Evolutionary conservation across 148 eudicot species (phyloP).

Genomic region (Persicaria maculosa): DNA sequence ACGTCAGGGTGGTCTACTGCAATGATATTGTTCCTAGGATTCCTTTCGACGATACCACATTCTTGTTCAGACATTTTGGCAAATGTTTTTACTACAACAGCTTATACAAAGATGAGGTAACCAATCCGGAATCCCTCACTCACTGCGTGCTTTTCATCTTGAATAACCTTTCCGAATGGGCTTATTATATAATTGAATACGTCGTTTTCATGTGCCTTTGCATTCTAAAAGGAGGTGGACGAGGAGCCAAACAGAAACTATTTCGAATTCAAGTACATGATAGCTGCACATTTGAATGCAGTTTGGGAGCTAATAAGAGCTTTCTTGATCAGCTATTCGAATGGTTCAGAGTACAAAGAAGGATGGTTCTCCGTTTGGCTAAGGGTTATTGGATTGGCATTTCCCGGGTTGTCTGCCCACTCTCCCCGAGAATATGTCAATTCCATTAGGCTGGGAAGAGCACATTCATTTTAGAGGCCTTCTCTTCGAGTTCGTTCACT

Average conservation of each 20-base stretch:
- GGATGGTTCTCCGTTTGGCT: conserved; percentile 21
- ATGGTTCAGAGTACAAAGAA: conserved; percentile 47
- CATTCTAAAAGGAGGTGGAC: conserved; percentile 17
- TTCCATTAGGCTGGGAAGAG: too few species aligned
- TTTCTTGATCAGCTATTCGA: conserved; percentile 28
- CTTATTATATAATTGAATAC: background rate
- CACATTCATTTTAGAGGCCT: too few species aligned
- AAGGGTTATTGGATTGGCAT: conserved; percentile 30
- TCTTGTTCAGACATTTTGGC: conserved; percentile 72
- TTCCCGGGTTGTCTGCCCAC: conserved; percentile 43
- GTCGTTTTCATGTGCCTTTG: conserved; percentile 8
- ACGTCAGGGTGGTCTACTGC: conserved; percentile 59
- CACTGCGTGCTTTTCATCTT: background rate
- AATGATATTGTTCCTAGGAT: conserved; percentile 61
- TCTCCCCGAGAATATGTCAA: conserved; percentile 55
- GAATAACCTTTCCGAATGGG: background rate
- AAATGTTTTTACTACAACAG: conserved; percentile 48
- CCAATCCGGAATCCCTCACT: too few species aligned
- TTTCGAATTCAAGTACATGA: conserved; percentile 5
- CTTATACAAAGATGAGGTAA: conserved; percentile 57
- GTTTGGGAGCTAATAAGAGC: conserved; percentile 59
- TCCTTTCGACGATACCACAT: conserved; percentile 40
- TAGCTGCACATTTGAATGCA: conserved; percentile 27
- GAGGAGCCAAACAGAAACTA: conserved; percentile 29
- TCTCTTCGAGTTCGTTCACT: background rate